Percentiles rank a stretch among this genome's conserved stretches.
Conservation (phyloP, 2,329 filamentous ascomycete genomes). For the Dryadomyces quercus-mongolicae region DNA sequence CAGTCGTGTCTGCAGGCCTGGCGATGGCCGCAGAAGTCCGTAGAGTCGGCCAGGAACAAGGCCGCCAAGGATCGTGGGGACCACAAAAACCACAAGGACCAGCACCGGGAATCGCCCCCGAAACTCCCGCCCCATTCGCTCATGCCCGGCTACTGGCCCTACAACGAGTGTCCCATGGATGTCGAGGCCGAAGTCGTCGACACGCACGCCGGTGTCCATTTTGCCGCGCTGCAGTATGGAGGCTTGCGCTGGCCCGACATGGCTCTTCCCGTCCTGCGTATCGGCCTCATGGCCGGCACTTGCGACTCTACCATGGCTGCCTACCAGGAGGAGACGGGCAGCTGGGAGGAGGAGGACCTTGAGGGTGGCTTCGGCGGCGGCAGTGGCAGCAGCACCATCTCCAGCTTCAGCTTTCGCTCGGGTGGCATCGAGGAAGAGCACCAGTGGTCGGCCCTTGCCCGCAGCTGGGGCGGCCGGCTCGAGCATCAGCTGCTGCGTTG, state of each 20-base stretch:
- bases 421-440: not conserved
- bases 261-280: not conserved
- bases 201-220: conserved; percentile 27
- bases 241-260: not conserved
- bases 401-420: not conserved
- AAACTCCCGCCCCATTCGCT: conserved; percentile 32
- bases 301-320: conserved; percentile 9
- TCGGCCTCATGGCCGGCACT: not conserved
- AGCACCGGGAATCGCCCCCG: conserved; percentile 38
- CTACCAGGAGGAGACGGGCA: conserved; percentile 13
- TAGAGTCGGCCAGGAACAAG: not conserved
- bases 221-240: conserved; percentile 23
- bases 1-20: not conserved
- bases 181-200: conserved; percentile 24
- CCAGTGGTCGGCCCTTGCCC: not conserved
- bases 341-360: conserved; percentile 10
- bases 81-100: conserved; percentile 32
- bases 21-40: not conserved
- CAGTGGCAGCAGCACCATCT: not conserved
- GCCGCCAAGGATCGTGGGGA: conserved; percentile 10
- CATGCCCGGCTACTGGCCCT: not conserved
- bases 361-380: not conserved
- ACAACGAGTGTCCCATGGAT: not conserved
- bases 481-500: conserved; percentile 31
- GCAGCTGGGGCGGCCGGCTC: conserved; percentile 13